phyloP scores from a whole-genome alignment of 176 grass and related monocot species.

The Aegilops tauschii region DNA sequence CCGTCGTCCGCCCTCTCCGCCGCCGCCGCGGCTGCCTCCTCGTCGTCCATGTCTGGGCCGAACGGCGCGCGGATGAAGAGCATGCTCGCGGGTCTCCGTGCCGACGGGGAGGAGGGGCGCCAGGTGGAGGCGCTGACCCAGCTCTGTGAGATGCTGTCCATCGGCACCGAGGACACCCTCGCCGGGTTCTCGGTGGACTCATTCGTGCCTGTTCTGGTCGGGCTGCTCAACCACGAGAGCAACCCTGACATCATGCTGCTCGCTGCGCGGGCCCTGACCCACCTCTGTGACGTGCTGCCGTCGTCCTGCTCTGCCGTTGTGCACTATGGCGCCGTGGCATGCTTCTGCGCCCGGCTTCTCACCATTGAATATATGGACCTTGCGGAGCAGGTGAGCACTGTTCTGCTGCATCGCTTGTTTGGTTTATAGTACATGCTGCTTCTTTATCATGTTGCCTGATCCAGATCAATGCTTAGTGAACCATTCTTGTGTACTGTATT shows the following conservation, averaged over 20 bases:
- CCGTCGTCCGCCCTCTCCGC: constrained; percentile 51
- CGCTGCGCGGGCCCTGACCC: constrained; percentile 68
- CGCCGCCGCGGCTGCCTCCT: constrained; percentile 29
- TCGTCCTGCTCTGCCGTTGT: constrained; percentile 82
- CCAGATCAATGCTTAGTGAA: neutral
- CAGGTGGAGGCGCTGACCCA: constrained; percentile 73
- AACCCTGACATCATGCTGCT: constrained; percentile 92
- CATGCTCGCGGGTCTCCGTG: constrained; percentile 55
- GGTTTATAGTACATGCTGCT: neutral
- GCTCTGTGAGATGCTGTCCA: constrained; percentile 83
- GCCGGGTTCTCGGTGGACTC: constrained; percentile 68
- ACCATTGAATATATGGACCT: constrained; percentile 96
- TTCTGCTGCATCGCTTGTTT: neutral
- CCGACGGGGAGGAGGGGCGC: constrained; percentile 69
- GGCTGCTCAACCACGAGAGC: constrained; percentile 72
- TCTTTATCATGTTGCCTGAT: constrained; percentile 9
- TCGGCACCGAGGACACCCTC: constrained; percentile 77
- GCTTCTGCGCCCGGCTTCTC: constrained; percentile 83
- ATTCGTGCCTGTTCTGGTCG: constrained; percentile 74
- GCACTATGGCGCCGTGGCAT: constrained; percentile 77
- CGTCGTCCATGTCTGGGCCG: constrained; percentile 31
- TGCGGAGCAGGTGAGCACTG: constrained; percentile 64
- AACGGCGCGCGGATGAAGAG: constrained; percentile 65
- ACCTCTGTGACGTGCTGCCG: constrained; percentile 72
- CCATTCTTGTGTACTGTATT: neutral